Base-by-base conservation (phyloP, 495 filamentous ascomycete species). In the Penicillium cosmopolitanum region DNA sequence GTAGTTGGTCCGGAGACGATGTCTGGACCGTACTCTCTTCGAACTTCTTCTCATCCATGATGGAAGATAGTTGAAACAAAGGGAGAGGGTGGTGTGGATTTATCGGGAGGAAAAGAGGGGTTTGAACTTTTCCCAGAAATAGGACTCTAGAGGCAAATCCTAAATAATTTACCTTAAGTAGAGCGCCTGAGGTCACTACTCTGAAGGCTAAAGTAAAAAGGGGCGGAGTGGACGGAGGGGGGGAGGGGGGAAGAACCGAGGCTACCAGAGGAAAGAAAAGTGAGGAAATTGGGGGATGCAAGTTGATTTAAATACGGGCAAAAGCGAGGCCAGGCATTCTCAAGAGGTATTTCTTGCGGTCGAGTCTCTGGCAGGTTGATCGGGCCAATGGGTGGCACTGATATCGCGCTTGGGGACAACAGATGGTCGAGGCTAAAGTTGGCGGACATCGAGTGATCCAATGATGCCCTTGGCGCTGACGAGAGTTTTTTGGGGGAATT, bases 11-110 rank as follows among this genome's bases (percentile, higher is more conserved):
- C 12, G 59, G 28, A 25, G 60, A 57, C n/a, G 63, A 57, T 15
- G 63, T 18, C 31, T 65, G 65, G 34, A 70, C 57, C 52, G 70
- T 61, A 15, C 58, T 62, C 15, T 66, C 56, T 62, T 76, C 72
- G 43, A 64, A 61, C 16, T 56, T 66, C 35, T 78, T 77, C 51
- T 79, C 74, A 54, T 78, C 75, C 78, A 77, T 80, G 42, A 35
- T 61, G 36, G 7, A 48, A 12, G 50, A 38, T 18, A 2, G 53
- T 21, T 56, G 1, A 9, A 31, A 31, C 28, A 3, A 31, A 1
- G 8, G 5, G 28, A 8, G 28, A 9, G 28, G 25, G 28, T 31
- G 28, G 28, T 31, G 28, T 31, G 28, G 28, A 31, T 31, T 31
- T 31, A 31, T 31, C 28, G 6, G 1, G 28, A 31, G 28, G 28